phyloP scores from a whole-genome alignment of 305 asterid genomes.

The Solanum aculeatissimum region DNA sequence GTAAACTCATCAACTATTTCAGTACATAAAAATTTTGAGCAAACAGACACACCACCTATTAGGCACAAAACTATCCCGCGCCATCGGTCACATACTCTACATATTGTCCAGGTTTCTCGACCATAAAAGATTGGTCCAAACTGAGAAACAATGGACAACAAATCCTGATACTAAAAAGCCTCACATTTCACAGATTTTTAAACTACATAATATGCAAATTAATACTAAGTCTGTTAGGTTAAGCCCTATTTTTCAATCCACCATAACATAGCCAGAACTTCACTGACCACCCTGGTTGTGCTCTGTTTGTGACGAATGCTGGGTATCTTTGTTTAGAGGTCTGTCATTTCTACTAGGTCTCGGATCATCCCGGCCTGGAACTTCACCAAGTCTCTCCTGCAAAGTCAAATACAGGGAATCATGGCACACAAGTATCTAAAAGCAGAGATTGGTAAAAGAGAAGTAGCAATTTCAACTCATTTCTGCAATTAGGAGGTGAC shows the following conservation, averaged over 20 bases:
- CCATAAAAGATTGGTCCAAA: constrained; percentile 35
- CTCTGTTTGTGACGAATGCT: constrained; percentile 19
- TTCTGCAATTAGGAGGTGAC: neutral
- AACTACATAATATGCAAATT: constrained; percentile 36
- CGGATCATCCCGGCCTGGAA: constrained; percentile 56
- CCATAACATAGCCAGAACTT: constrained; percentile 5
- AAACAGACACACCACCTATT: constrained; percentile 15
- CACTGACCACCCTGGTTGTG: constrained; percentile 16
- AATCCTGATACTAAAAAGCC: constrained; percentile 25
- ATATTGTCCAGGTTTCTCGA: constrained; percentile 23
- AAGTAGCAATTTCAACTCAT: neutral
- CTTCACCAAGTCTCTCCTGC: constrained; percentile 76
- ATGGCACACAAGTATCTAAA: neutral
- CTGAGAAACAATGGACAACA: constrained; percentile 22
- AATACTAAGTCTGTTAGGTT: constrained; percentile 37
- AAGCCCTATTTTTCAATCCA: constrained; percentile 21
- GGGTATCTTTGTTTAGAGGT: constrained; percentile 17
- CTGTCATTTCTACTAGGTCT: constrained; percentile 40
- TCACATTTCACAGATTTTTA: constrained; percentile 20
- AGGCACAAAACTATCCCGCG: constrained; percentile 23
- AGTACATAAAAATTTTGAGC: constrained; percentile 21
- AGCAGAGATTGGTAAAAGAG: neutral
- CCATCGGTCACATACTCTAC: constrained; percentile 27
- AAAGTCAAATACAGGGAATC: constrained; percentile 3
- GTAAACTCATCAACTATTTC: neutral